A percentile compares a stretch with the other conserved stretches of the same genome.
These are phyloP conservation scores for Neospermospora avenae DNA, from an alignment of 2,329 filamentous ascomycete genomes.

Conservation along the genomic window DNA sequence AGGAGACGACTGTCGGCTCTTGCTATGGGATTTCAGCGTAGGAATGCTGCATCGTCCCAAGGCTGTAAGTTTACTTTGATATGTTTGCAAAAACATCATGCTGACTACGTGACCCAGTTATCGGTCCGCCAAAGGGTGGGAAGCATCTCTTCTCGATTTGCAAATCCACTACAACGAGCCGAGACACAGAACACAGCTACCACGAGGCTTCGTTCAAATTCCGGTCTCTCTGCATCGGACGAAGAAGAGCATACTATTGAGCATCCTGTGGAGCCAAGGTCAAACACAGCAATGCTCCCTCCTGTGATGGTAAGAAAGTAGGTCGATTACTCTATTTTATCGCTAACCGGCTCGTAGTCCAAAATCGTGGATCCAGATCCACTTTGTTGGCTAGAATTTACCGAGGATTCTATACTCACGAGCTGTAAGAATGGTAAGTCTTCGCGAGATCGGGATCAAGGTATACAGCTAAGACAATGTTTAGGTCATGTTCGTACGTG, in stretches of 20 bases:
- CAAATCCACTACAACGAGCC: slow-evolving; percentile 48
- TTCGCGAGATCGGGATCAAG: neutral
- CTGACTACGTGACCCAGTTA: slow-evolving; percentile 37
- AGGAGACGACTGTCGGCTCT: slow-evolving; percentile 84
- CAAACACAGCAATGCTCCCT: slow-evolving; percentile 79
- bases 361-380: slow-evolving; percentile 85
- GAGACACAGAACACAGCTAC: slow-evolving; percentile 60
- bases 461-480: neutral
- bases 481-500: slow-evolving; percentile 29
- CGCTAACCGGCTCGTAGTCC: slow-evolving; percentile 48
- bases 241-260: slow-evolving; percentile 60
- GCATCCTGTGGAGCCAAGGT: slow-evolving; percentile 81
- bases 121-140: slow-evolving; percentile 55
- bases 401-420: slow-evolving; percentile 88
- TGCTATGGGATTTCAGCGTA: slow-evolving; percentile 96
- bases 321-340: neutral
- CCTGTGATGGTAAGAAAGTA: slow-evolving; percentile 71
- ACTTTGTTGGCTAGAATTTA: slow-evolving; percentile 87
- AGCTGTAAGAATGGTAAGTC: slow-evolving; percentile 82
- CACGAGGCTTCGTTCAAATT: slow-evolving; percentile 67
- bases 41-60: slow-evolving; percentile 94
- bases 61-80: slow-evolving; percentile 53
- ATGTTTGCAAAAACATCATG: slow-evolving; percentile 17
- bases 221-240: slow-evolving; percentile 53
- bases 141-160: slow-evolving; percentile 48